These are phyloP conservation scores for Cercospora berteroae DNA, from an alignment of 2,329 filamentous ascomycete genomes.

Conservation along the genomic window DNA sequence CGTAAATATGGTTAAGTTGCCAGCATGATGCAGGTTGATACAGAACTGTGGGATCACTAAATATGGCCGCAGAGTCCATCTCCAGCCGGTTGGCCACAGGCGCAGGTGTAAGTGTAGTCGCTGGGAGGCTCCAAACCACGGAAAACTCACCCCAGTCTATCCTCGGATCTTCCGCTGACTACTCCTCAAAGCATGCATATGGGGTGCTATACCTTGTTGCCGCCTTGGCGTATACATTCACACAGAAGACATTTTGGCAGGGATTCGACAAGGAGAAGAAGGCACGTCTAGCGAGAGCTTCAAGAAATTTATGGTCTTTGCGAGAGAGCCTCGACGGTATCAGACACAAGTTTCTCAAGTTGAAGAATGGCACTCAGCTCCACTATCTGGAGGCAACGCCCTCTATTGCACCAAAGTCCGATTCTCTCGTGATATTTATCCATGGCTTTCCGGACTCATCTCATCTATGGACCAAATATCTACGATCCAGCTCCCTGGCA, in stretches of 20 bases:
- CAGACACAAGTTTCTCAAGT: conserved; percentile 52
- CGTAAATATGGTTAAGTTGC: background rate
- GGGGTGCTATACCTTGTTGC: conserved; percentile 17
- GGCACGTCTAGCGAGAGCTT: conserved; percentile 40
- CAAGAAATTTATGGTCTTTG: conserved; percentile 55
- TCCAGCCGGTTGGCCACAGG: conserved; percentile 11
- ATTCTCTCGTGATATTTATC: conserved; percentile 19
- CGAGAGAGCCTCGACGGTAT: conserved; percentile 47
- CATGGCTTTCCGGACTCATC: conserved; percentile 58
- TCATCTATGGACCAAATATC: conserved; percentile 53
- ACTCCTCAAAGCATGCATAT: conserved; percentile 7
- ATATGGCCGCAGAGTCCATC: background rate
- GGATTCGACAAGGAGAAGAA: background rate
- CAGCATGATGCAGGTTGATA: background rate
- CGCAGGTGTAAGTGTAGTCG: conserved; percentile 1
- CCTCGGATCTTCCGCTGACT: background rate
- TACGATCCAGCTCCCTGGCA: conserved; percentile 42
- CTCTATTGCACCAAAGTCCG: background rate
- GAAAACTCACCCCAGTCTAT: background rate
- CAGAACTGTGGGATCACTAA: background rate
- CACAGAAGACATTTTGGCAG: conserved; percentile 21
- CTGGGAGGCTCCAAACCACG: background rate
- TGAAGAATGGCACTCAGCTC: conserved; percentile 51
- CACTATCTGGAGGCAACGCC: conserved; percentile 49
- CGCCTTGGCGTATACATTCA: conserved; percentile 17